Conservation (phyloP, 2,329 filamentous ascomycete species). For the Mollisia scopiformis region DNA sequence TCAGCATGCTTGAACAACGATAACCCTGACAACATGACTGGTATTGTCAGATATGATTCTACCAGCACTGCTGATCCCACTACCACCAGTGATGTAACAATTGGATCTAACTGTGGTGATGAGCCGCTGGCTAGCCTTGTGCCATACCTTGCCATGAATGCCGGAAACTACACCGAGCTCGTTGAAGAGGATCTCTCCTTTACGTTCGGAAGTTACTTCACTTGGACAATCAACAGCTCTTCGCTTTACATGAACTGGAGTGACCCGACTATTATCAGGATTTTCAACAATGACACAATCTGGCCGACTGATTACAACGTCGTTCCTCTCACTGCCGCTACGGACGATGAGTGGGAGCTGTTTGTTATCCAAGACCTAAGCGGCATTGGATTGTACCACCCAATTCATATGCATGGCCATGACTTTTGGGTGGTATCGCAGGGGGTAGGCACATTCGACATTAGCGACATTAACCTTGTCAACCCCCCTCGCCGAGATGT, state of each 20-base stretch:
- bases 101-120: constrained; percentile 33
- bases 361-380: constrained; percentile 34
- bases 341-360: constrained; percentile 30
- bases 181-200: constrained; percentile 22
- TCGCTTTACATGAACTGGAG: constrained; percentile 50
- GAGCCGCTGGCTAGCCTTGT: constrained; percentile 32
- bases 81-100: constrained; percentile 26
- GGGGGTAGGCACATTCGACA: constrained; percentile 43
- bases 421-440: constrained; percentile 50
- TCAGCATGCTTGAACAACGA: constrained; percentile 60
- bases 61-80: constrained; percentile 37
- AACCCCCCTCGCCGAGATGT: constrained; percentile 58
- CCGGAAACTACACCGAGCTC: constrained; percentile 20
- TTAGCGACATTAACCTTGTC: constrained; percentile 30
- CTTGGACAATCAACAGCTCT: constrained; percentile 52
- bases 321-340: constrained; percentile 14
- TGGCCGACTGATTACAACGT: constrained; percentile 36
- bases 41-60: constrained; percentile 45
- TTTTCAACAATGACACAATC: constrained; percentile 34
- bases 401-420: constrained; percentile 54
- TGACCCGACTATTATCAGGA: constrained; percentile 46
- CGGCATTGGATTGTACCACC: constrained; percentile 30
- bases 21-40: constrained; percentile 50
- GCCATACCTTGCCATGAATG: constrained; percentile 33
- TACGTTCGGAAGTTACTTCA: constrained; percentile 39